Percentiles rank a stretch among this genome's conserved stretches.
Conservation (phyloP, 2,329 filamentous ascomycete species). For the Dendryphion nanum region DNA sequence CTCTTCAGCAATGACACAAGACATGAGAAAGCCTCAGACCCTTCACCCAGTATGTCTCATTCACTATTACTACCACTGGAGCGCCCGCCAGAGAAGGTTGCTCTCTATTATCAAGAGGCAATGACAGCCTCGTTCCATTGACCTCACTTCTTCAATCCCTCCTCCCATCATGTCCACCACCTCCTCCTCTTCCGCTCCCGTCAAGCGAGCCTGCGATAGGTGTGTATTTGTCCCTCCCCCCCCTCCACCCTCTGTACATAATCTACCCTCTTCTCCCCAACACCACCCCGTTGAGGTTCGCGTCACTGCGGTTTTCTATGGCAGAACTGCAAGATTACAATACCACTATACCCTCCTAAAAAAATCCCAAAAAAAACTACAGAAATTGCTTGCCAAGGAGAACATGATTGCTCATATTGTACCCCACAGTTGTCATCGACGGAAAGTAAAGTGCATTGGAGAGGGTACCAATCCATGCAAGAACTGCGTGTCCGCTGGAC, state of each 20-base stretch:
- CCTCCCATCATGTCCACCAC: slow-evolving; percentile 34
- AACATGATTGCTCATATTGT: slow-evolving; percentile 13
- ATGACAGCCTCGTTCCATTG: slow-evolving; percentile 18
- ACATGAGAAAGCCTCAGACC: slow-evolving; percentile 25
- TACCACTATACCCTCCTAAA: too few relatives aligned
- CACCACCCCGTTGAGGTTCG: too few relatives aligned
- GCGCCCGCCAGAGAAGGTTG: slow-evolving; percentile 23
- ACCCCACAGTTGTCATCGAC: slow-evolving; percentile 42
- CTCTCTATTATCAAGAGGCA: slow-evolving; percentile 21
- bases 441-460: slow-evolving; percentile 53
- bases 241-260: slow-evolving; percentile 5
- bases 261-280: too few relatives aligned
- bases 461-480: slow-evolving; percentile 56
- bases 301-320: too few relatives aligned
- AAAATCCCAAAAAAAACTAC: too few relatives aligned
- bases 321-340: too few relatives aligned
- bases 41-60: slow-evolving; percentile 27
- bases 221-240: slow-evolving; percentile 19
- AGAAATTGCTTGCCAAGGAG: too few relatives aligned
- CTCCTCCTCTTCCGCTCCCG: slow-evolving; percentile 33
- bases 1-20: slow-evolving; percentile 35
- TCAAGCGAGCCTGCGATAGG: slow-evolving; percentile 45
- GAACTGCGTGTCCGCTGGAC: slow-evolving; percentile 58
- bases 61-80: slow-evolving; percentile 28
- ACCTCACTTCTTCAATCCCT: slow-evolving; percentile 16